Conservation (phyloP, 306 rosid genomes). For the Vigna unguiculata region DNA sequence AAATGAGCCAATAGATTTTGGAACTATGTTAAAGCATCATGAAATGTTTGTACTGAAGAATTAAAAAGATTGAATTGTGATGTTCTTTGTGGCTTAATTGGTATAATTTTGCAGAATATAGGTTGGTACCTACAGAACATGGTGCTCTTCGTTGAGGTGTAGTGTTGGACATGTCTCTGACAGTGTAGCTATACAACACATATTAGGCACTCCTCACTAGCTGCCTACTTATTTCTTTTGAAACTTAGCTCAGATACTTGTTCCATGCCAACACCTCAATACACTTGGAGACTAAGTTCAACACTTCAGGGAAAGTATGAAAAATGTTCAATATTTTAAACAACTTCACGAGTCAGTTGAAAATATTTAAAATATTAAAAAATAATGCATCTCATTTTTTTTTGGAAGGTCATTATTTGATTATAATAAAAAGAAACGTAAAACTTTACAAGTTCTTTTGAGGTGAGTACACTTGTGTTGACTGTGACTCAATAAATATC, state of each 20-base stretch:
- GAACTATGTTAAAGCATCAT: constrained; percentile 26
- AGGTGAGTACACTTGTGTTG: neutral
- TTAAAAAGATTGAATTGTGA: constrained; percentile 15
- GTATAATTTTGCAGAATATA: constrained; percentile 1
- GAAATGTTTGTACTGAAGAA: constrained; percentile 10
- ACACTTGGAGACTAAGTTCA: neutral
- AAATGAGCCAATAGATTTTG: constrained; percentile 15
- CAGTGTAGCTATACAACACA: neutral
- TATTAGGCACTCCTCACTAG: neutral
- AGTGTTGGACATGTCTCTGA: neutral
- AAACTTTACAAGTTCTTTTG: neutral
- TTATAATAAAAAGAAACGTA: neutral
- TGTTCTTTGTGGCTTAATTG: constrained; percentile 10
- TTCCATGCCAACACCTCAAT: neutral
- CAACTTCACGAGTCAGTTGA: neutral
- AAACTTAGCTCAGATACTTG: neutral
- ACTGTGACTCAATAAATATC: neutral
- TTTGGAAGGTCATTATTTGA: neutral
- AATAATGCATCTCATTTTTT: neutral
- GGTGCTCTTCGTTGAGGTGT: constrained; percentile 1
- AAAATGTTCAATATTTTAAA: neutral
- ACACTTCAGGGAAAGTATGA: neutral
- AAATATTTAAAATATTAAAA: neutral
- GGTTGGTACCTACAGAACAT: neutral
- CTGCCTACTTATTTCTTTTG: neutral